Conservation (phyloP, 73 alveolate species). For the Urostyla sp. region DNA sequence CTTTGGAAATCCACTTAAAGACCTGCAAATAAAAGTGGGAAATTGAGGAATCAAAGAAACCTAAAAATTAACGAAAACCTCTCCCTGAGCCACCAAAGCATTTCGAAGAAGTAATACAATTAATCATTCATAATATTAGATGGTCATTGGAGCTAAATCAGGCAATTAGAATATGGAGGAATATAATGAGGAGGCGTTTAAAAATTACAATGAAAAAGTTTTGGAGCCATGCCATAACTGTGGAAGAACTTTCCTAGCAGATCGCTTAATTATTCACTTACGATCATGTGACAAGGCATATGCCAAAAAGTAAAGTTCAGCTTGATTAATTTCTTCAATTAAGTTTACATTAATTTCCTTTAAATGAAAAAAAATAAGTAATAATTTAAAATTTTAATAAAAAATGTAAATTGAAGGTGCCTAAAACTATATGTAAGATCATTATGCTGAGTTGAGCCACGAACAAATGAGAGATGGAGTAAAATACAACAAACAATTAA, state of each 20-base stretch:
- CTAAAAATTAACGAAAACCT: slow-evolving; percentile 88
- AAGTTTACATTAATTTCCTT: too few species aligned
- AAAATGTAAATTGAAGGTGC: too few species aligned
- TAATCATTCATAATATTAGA: background rate
- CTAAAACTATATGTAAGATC: background rate
- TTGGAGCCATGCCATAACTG: slow-evolving; percentile 90
- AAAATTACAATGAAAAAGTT: slow-evolving; percentile 81
- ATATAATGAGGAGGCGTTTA: slow-evolving; percentile 87
- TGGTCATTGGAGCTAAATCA: background rate
- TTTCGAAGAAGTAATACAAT: slow-evolving; percentile 21
- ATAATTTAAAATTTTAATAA: too few species aligned
- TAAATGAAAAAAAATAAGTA: too few species aligned
- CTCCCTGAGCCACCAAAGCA: slow-evolving; percentile 80
- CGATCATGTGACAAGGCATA: slow-evolving; percentile 43
- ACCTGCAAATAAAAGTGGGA: slow-evolving; percentile 89
- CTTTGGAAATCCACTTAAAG: slow-evolving; percentile 85
- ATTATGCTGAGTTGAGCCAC: slow-evolving; percentile 27
- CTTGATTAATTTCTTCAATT: background rate
- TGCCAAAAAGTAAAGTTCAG: background rate
- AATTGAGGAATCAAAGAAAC: slow-evolving; percentile 81
- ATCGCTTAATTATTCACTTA: slow-evolving; percentile 80
- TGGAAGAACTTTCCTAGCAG: slow-evolving; percentile 94
- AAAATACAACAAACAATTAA: background rate
- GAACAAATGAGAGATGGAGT: slow-evolving; percentile 56
- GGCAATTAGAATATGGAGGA: slow-evolving; percentile 29